Evolutionary conservation across 306 rosid species (phyloP), one percentile per base, ranked within the genome.

Genomic region (Cucumis cinereus): DNA sequence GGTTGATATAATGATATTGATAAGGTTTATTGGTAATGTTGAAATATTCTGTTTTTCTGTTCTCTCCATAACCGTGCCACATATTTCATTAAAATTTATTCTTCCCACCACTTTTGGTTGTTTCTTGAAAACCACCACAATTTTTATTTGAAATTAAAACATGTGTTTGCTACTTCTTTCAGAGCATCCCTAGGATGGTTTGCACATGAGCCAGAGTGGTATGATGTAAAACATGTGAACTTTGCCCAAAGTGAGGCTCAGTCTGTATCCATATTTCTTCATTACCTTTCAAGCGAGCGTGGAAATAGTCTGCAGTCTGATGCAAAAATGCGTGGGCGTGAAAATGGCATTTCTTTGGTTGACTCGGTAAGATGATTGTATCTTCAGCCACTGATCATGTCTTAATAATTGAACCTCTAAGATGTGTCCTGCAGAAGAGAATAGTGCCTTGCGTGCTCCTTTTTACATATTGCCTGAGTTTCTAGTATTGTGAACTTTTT

Each of bases 141-240:
- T 35, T 22, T 38, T 22, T 45, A 36, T 33, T 33, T 74, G 78
- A 61, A 80, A 79, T 60, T 84, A 83, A 82, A 74, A 77, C 35
- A 80, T 77, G 71, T 77, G 59, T 36, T 77, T 79, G 81, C 50
- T 78, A 76, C 66, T 26, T 84, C 75, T 66, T 87, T 64, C 91
- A 94, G 98, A 87, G 92, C 97, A 36, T 79, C 96, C 63, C 82
- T 93, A 81, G 96, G 98, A 75, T 93, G 98, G 98, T 93, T 93
- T 91, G 90, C 98, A 61, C 63, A 81, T 77, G 88, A 84, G 80
- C 92, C 93, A 19, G 96, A 90, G 73, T 94, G 97, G 98, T 94
- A 81, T 75, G 98, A 94, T 81, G 81, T 89, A 68, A 89, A 84
- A 73, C 81, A 89, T 71, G 76, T 86, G 75, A 94, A 86, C 85